Percentiles rank a stretch among this genome's conserved stretches.
Conservation (phyloP, 257 asterid genomes). For the Gentiana macrophylla region DNA sequence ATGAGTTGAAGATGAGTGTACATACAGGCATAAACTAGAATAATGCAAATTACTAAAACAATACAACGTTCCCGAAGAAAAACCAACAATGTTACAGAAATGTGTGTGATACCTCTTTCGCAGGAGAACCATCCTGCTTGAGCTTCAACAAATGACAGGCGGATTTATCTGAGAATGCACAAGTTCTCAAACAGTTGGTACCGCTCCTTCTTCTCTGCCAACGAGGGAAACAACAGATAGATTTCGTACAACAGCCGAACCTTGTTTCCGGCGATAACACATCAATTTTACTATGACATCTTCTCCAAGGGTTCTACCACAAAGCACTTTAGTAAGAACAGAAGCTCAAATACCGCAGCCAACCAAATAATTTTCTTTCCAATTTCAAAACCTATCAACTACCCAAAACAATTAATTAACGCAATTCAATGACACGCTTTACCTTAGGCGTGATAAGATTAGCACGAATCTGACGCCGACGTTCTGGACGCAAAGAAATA, state of each 20-base stretch:
- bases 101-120: conserved; percentile 27
- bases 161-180: conserved; percentile 58
- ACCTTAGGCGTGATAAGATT: conserved; percentile 15
- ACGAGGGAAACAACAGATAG: conserved; percentile 53
- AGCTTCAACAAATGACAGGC: conserved; percentile 32
- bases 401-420: neutral
- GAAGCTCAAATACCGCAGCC: neutral
- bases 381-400: neutral
- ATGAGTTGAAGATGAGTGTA: no score
- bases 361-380: neutral
- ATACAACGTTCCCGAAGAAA: neutral
- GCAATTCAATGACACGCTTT: no score
- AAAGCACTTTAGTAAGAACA: neutral
- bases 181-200: conserved; percentile 37
- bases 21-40: no score
- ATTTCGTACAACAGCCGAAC: conserved; percentile 20
- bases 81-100: neutral
- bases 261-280: conserved; percentile 22
- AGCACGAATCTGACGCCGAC: conserved; percentile 30
- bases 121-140: conserved; percentile 22
- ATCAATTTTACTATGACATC: conserved; percentile 31
- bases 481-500: conserved; percentile 24
- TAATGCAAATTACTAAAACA: neutral
- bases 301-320: conserved; percentile 52
- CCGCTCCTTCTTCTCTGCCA: conserved; percentile 35